Percentiles rank a stretch among this genome's conserved stretches.
phyloP scores from a whole-genome alignment of 2,329 filamentous ascomycete genomes.

The Beauveria varroae region DNA sequence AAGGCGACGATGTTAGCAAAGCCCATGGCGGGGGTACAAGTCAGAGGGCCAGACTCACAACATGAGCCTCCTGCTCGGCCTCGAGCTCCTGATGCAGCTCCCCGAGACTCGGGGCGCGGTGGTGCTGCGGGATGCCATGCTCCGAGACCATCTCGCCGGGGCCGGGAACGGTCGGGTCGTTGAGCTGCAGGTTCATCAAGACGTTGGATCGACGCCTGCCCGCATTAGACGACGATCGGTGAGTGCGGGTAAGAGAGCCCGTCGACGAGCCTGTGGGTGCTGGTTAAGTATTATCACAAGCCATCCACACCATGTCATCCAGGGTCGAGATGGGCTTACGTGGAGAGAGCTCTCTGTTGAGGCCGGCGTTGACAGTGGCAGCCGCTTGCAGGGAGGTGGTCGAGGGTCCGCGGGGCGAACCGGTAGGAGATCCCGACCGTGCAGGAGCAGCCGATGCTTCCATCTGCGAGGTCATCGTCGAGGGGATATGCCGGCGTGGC shows the following conservation, averaged over 20 bases:
- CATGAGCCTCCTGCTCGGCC: constrained; percentile 71
- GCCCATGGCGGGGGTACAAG: neutral
- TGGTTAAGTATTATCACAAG: neutral
- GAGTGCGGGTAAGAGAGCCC: constrained; percentile 39
- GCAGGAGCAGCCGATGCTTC: constrained; percentile 14
- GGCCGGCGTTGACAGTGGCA: constrained; percentile 69
- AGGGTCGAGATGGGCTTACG: constrained; percentile 32
- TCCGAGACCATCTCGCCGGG: constrained; percentile 61
- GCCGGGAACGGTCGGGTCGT: constrained; percentile 59
- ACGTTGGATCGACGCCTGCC: constrained; percentile 60
- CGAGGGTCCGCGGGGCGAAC: constrained; percentile 56
- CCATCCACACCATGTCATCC: too few species aligned
- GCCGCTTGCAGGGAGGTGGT: constrained; percentile 68
- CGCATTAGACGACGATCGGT: constrained; percentile 36
- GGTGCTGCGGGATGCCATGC: constrained; percentile 51
- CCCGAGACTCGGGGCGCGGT: constrained; percentile 62
- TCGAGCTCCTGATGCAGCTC: constrained; percentile 75
- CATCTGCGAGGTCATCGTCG: constrained; percentile 24
- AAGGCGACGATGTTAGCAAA: neutral
- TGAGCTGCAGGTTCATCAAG: constrained; percentile 65
- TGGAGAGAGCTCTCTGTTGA: constrained; percentile 56
- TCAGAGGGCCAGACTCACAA: constrained; percentile 38
- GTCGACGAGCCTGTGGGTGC: constrained; percentile 39
- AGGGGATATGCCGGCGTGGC: neutral
- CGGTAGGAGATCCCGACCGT: constrained; percentile 44